phyloP scores from a whole-genome alignment of 129 eudicot species.

The Flaveria bidentis region DNA sequence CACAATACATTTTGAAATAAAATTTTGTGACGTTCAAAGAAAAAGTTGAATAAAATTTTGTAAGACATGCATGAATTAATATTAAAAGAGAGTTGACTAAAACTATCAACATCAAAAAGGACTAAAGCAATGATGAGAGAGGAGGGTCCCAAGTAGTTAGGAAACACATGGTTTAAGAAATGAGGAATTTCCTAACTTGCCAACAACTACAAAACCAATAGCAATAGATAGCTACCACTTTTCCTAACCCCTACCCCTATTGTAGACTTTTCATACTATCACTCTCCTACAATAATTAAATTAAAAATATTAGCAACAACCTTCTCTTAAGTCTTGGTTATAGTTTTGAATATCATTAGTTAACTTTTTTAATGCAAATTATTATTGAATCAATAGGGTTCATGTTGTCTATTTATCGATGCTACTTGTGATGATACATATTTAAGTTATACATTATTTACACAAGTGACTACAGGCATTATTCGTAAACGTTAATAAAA shows the following conservation, averaged over 20 bases:
- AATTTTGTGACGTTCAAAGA: too few species aligned
- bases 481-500: too few species aligned
- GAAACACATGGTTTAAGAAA: slow-evolving; percentile 53
- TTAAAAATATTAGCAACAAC: neutral
- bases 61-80: neutral
- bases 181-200: slow-evolving; percentile 35
- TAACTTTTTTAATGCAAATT: too few species aligned
- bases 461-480: too few species aligned
- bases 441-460: too few species aligned
- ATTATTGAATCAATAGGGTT: too few species aligned
- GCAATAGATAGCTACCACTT: slow-evolving; percentile 36
- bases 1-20: too few species aligned
- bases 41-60: neutral
- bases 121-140: slow-evolving; percentile 48
- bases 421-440: too few species aligned
- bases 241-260: slow-evolving; percentile 34
- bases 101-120: slow-evolving; percentile 44
- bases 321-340: neutral
- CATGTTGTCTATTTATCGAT: too few species aligned
- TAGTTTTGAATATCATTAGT: neutral
- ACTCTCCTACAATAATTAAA: neutral
- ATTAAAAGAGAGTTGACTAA: slow-evolving; percentile 46
- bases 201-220: slow-evolving; percentile 30
- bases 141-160: slow-evolving; percentile 56
- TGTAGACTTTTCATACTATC: slow-evolving; percentile 25